Evolutionary conservation across 2,329 filamentous ascomycete species (phyloP).

Genomic region (Neonectria hederae): DNA sequence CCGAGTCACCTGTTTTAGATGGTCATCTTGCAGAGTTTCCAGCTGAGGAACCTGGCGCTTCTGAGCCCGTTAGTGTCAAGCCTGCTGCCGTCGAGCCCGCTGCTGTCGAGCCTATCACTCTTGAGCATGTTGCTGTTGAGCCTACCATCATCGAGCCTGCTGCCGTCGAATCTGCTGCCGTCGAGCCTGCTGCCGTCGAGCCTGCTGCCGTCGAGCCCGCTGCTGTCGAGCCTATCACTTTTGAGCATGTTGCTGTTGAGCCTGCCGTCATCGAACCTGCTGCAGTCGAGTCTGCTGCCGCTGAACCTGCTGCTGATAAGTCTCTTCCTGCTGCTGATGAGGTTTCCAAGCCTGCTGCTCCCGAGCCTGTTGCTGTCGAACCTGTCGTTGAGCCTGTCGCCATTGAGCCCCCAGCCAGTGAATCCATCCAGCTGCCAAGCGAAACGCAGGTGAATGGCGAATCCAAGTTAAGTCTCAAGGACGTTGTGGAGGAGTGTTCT

Average conservation of each 20-base stretch:
- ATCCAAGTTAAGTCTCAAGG: background rate
- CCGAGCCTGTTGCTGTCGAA: background rate
- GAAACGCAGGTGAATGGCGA: slow-evolving; percentile 24
- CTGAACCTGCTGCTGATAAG: background rate
- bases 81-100: background rate
- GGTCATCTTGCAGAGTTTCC: background rate
- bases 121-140: background rate
- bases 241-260: background rate
- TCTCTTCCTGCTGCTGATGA: background rate
- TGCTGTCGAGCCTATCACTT: background rate
- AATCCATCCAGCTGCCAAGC: slow-evolving; percentile 18
- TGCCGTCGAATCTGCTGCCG: too few species aligned
- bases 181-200: too few species aligned
- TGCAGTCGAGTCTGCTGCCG: background rate
- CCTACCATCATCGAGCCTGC: accelerated
- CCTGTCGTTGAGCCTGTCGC: background rate
- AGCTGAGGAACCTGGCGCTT: background rate
- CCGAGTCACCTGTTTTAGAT: background rate
- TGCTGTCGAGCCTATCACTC: background rate
- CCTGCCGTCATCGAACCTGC: background rate
- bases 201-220: background rate
- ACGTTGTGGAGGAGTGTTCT: slow-evolving; percentile 14
- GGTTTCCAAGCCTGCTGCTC: background rate
- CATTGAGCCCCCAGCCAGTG: slow-evolving; percentile 17
- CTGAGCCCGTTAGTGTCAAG: too few species aligned